Conservation (phyloP, 176 grass and related monocot species). For the Tillandsia fasciculata region DNA sequence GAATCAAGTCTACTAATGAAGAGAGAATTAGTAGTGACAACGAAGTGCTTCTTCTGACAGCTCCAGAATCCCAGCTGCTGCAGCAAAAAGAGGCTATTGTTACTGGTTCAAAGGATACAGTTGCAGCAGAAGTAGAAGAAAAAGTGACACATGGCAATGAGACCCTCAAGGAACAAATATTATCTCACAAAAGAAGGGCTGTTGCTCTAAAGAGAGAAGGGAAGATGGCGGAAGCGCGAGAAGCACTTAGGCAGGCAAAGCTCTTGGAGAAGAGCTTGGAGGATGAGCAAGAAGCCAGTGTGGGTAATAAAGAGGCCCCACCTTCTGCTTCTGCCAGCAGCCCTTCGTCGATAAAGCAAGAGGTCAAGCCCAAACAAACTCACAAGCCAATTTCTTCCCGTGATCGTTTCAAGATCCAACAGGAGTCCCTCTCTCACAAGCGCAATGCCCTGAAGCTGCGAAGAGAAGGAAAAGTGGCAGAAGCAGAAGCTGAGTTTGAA, state of each 20-base stretch:
- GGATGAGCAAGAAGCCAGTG: slow-evolving; percentile 29
- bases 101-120: not conserved
- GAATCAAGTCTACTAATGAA: not conserved
- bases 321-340: slow-evolving; percentile 16
- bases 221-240: slow-evolving; percentile 66
- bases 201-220: slow-evolving; percentile 88
- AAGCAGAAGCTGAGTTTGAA: slow-evolving; percentile 76
- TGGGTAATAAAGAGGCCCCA: slow-evolving; percentile 1
- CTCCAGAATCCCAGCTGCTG: not conserved
- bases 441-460: slow-evolving; percentile 84
- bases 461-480: slow-evolving; percentile 70
- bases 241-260: slow-evolving; percentile 78
- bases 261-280: slow-evolving; percentile 53
- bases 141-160: slow-evolving; percentile 26
- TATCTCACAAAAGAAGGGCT: slow-evolving; percentile 74
- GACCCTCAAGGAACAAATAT: slow-evolving; percentile 54
- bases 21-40: slow-evolving; percentile 1
- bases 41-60: not conserved
- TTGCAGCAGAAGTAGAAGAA: slow-evolving; percentile 5
- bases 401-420: slow-evolving; percentile 79
- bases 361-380: slow-evolving; percentile 28
- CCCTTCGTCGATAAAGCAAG: slow-evolving; percentile 22
- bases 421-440: slow-evolving; percentile 79
- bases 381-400: slow-evolving; percentile 59
- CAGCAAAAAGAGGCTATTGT: slow-evolving; percentile 1